A percentile compares a stretch with the other conserved stretches of the same genome.
phyloP scores from a whole-genome alignment of 2,329 filamentous ascomycete genomes.

The Penicillium glabrum region DNA sequence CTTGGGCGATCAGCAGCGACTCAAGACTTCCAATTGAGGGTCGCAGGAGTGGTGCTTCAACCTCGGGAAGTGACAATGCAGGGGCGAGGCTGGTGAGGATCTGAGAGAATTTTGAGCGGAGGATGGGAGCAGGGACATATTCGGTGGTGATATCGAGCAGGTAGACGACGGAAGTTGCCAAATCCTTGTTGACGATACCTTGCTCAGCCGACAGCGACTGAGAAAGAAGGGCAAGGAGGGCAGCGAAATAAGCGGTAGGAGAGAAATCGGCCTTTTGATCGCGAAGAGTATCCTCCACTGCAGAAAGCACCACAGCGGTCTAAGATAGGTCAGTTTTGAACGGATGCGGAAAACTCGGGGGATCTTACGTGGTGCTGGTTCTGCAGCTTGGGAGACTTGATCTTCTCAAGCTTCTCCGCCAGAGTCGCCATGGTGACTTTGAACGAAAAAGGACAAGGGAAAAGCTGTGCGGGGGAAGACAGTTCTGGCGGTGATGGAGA shows the following conservation, averaged over 20 bases:
- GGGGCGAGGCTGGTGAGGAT: slow-evolving; percentile 86
- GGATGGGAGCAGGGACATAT: slow-evolving; percentile 78
- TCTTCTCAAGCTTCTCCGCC: slow-evolving; percentile 93
- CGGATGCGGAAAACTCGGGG: background rate
- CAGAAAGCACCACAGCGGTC: slow-evolving; percentile 74
- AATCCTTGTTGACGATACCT: slow-evolving; percentile 73
- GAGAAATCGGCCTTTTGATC: slow-evolving; percentile 82
- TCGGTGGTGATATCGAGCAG: slow-evolving; percentile 90
- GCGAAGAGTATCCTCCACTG: slow-evolving; percentile 88
- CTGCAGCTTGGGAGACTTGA: slow-evolving; percentile 92
- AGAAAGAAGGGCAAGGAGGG: slow-evolving; percentile 82
- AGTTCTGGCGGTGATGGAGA: slow-evolving; percentile 27
- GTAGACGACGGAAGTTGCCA: slow-evolving; percentile 86
- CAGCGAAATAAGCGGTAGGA: slow-evolving; percentile 90
- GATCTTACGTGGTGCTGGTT: slow-evolving; percentile 81
- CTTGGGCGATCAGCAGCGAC: slow-evolving; percentile 85
- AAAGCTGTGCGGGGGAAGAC: slow-evolving; percentile 19
- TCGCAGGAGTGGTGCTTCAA: slow-evolving; percentile 81
- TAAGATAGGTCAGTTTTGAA: slow-evolving; percentile 6
- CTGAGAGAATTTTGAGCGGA: slow-evolving; percentile 92
- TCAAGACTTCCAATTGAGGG: slow-evolving; percentile 92
- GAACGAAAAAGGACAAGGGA: slow-evolving; percentile 24
- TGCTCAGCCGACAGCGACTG: slow-evolving; percentile 66
- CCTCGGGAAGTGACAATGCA: slow-evolving; percentile 73
- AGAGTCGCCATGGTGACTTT: slow-evolving; percentile 58